Conservation (phyloP, 345 rosid species). For the Eucalyptus viminalis region DNA sequence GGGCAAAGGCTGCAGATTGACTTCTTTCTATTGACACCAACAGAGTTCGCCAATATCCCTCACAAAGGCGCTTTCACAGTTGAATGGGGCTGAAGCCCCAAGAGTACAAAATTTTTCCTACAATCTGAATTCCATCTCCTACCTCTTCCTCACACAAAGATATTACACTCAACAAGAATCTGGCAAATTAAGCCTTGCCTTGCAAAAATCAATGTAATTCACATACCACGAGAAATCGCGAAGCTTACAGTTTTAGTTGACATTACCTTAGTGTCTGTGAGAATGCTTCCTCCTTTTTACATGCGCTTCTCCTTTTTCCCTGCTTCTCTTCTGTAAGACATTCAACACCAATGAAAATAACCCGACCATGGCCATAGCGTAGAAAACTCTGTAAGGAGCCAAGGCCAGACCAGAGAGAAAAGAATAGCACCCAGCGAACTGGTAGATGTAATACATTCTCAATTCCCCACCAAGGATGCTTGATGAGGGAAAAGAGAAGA, state of each 20-base stretch:
- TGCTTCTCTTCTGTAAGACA: constrained; percentile 36
- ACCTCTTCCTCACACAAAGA: not conserved
- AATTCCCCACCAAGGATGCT: constrained; percentile 24
- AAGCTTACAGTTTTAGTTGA: not conserved
- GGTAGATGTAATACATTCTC: constrained; percentile 38
- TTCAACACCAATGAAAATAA: constrained; percentile 31
- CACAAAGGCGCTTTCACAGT: not conserved
- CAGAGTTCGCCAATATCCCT: not conserved
- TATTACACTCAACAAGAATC: not conserved
- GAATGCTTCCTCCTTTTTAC: constrained; percentile 57
- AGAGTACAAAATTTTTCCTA: not conserved
- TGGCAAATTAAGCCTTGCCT: not conserved
- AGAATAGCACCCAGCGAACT: constrained; percentile 57
- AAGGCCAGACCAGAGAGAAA: constrained; percentile 61
- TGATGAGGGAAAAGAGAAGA: constrained; percentile 28
- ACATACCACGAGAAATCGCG: not conserved
- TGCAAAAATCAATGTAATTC: not conserved
- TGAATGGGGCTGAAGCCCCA: not conserved
- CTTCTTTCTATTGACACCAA: not conserved
- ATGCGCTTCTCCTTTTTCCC: constrained; percentile 34
- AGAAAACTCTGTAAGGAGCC: constrained; percentile 72
- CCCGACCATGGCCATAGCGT: constrained; percentile 69
- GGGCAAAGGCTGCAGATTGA: not conserved
- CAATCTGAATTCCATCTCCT: not conserved
- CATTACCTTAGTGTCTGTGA: constrained; percentile 48